Conservation (phyloP, 1,284 basidiomycete species). For the Rhodotorula sp. region DNA sequence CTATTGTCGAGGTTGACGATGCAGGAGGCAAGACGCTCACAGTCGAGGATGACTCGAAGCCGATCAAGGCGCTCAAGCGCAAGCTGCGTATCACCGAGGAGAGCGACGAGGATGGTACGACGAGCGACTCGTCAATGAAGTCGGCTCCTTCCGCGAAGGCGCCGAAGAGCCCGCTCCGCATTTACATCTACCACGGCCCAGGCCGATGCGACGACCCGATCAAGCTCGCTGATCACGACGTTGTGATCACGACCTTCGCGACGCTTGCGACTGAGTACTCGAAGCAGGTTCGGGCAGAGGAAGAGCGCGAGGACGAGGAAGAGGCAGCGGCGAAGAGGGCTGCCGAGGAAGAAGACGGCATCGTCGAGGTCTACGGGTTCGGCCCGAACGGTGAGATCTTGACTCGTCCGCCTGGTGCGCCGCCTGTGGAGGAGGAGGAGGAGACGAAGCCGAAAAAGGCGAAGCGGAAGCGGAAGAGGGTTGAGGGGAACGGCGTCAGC, state of each 20-base stretch:
- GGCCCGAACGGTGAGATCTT: slow-evolving; percentile 62
- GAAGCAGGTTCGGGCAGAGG: slow-evolving; percentile 60
- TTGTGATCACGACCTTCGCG: slow-evolving; percentile 95
- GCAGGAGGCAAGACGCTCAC: slow-evolving; percentile 39
- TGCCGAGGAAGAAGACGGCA: slow-evolving; percentile 51
- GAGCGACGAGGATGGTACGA: slow-evolving; percentile 4
- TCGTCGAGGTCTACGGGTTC: slow-evolving; percentile 62
- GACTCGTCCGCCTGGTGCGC: slow-evolving; percentile 52
- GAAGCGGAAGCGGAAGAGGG: slow-evolving; percentile 34
- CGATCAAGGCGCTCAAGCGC: slow-evolving; percentile 27
- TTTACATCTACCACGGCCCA: slow-evolving; percentile 96
- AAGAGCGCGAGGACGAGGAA: slow-evolving; percentile 42
- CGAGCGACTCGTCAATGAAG: slow-evolving; percentile 16
- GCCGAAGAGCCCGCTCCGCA: slow-evolving; percentile 54
- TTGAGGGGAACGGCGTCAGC: slow-evolving; percentile 55
- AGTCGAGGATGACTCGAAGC: slow-evolving; percentile 38
- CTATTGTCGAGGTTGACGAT: slow-evolving; percentile 67
- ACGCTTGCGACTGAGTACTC: slow-evolving; percentile 94
- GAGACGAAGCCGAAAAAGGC: slow-evolving; percentile 50
- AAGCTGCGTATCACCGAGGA: slow-evolving; percentile 5
- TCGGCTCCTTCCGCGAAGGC: not conserved
- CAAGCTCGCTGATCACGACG: slow-evolving; percentile 88
- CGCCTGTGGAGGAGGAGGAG: slow-evolving; percentile 51
- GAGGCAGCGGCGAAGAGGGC: slow-evolving; percentile 1
- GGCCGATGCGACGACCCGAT: slow-evolving; percentile 77